These are phyloP conservation scores for Escovopsis weberi DNA, from an alignment of 2,329 filamentous ascomycete genomes.

Conservation along the genomic window DNA sequence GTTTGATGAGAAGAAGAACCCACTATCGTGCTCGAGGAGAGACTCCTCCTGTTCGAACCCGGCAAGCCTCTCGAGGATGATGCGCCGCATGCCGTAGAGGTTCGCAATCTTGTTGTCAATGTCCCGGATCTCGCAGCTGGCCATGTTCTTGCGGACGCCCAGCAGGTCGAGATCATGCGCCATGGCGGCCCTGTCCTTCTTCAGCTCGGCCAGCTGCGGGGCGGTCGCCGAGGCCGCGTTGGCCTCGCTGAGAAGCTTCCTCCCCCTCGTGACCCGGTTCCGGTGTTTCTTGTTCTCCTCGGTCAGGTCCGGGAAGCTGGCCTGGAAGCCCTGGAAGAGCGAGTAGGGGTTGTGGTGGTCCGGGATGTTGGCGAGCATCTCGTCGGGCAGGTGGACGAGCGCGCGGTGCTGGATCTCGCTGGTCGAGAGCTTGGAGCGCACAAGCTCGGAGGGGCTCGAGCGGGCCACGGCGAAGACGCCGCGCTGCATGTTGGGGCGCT, in stretches of 20 bases:
- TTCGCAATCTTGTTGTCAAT: conserved; percentile 97
- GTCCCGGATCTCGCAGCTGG: conserved; percentile 85
- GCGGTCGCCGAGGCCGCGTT: conserved; percentile 39
- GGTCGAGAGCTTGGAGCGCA: conserved; percentile 80
- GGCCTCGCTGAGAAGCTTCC: conserved; percentile 59
- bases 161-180: conserved; percentile 84
- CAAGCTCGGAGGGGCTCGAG: conserved; percentile 84
- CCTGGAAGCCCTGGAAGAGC: conserved; percentile 92
- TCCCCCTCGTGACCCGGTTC: conserved; percentile 56
- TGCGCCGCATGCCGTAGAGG: conserved; percentile 79
- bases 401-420: conserved; percentile 90
- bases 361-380: conserved; percentile 78
- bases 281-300: conserved; percentile 59
- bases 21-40: conserved; percentile 76
- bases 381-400: conserved; percentile 75
- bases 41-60: conserved; percentile 82
- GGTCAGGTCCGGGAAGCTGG: conserved; percentile 58
- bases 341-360: conserved; percentile 78
- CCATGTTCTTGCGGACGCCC: conserved; percentile 91
- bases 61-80: conserved; percentile 77
- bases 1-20: conserved; percentile 17
- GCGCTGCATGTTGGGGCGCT: conserved; percentile 70
- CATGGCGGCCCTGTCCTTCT: conserved; percentile 65
- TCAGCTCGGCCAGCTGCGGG: conserved; percentile 56
- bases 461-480: conserved; percentile 83